Evolutionary conservation across 305 asterid genomes (phyloP), one percentile per base, ranked within the genome.

Genomic region (Rubia peregrina): DNA sequence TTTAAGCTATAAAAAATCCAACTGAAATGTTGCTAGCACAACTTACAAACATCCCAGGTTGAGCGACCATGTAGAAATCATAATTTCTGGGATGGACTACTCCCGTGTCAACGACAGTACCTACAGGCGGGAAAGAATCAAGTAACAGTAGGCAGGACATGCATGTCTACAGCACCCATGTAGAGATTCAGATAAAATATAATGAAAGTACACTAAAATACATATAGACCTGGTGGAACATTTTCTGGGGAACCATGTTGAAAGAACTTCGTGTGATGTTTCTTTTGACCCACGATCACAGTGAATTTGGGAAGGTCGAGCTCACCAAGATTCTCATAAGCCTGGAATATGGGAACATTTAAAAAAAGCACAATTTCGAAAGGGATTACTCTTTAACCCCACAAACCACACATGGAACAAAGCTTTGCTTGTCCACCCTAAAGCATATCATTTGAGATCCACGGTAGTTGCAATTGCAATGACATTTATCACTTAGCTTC

Each of bases 21-120:
- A 65, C 38, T 66, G 53, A 40, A 59, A 38, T 53, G 70, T 48
- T 26, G 40, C 26, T 26, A 70, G 75, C 44, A 61, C 30, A 80
- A 84, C 91, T 82, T 86, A 92, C 98, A 17, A 86, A 83, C 75
- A 86, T 74, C 70, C 97, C 97, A 8, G 91, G 85, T 21, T 92
- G 98, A 76, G 97, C 78, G 70, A 96, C 90, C 97, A 90, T 82
- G 81, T 83, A 92, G 74, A 92, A 90, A 75, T 92, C 98, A 79
- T 88, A 87, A 55, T 84, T 74, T 79, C 78, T 87, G 13, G 98
- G 95, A 76, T 92, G 98, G 72, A 87, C 93, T 48, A 92, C 70
- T 53, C 84, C 80, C n/a, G 86, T 80, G 79, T 92, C 98, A 68
- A 92, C 95, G 38, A 92, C 87, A 44, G 90, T 92, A 68, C 98